These are phyloP conservation scores for Candida piceae DNA, from an alignment of 805 yeast genomes.

Conservation along the genomic window DNA sequence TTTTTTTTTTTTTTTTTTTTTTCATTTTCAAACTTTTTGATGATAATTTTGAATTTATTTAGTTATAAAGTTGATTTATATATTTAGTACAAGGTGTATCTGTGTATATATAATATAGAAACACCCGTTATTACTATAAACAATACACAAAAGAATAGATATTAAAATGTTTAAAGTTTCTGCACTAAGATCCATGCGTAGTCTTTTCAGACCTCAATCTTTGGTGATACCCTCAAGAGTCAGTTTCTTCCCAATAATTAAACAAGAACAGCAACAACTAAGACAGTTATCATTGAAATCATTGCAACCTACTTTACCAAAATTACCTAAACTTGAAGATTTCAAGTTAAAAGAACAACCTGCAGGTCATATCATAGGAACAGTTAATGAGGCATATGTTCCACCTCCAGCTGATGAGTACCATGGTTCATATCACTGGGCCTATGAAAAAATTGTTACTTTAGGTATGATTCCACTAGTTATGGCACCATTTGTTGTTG, in stretches of 20 bases:
- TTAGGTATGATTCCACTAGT: constrained; percentile 72
- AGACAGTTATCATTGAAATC: constrained; percentile 18
- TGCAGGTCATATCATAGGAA: constrained; percentile 87
- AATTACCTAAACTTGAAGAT: constrained; percentile 11
- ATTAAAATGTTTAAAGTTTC: too few relatives aligned
- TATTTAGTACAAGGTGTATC: too few relatives aligned
- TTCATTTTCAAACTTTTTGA: too few relatives aligned
- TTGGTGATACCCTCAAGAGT: not conserved
- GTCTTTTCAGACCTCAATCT: not conserved
- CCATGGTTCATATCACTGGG: constrained; percentile 92
- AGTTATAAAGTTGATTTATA: too few relatives aligned
- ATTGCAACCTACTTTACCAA: constrained; percentile 15
- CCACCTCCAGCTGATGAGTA: constrained; percentile 56
- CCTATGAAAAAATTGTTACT: constrained; percentile 73
- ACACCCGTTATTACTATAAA: too few relatives aligned
- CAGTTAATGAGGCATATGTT: constrained; percentile 82
- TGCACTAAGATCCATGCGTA: not conserved
- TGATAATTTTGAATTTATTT: too few relatives aligned
- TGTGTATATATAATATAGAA: too few relatives aligned
- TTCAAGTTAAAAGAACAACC: constrained; percentile 69
- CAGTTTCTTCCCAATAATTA: not conserved
- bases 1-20: too few relatives aligned
- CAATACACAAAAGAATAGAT: too few relatives aligned
- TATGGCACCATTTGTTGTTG: constrained; percentile 70
- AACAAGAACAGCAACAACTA: not conserved